Conservation (phyloP, 139 green algal genomes). For the Yamagishiella unicocca region DNA sequence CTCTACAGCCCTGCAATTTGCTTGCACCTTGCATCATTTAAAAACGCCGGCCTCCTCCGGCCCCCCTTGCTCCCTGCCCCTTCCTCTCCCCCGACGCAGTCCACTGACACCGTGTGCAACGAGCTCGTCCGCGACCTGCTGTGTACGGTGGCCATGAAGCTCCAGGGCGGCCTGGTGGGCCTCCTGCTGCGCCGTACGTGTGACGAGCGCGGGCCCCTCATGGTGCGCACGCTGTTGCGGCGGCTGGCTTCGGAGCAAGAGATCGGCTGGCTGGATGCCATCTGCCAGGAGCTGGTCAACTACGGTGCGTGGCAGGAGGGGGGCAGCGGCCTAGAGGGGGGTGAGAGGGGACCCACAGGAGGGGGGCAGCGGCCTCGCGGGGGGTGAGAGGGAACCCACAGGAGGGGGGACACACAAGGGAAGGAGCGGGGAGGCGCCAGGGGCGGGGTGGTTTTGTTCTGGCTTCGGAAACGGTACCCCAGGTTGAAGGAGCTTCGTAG, state of each 20-base stretch:
- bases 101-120: not conserved
- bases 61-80: not conserved
- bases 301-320: not conserved
- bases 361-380: not conserved
- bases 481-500: too few relatives aligned
- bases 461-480: not conserved
- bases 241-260: conserved; percentile 56
- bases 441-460: not conserved
- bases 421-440: not conserved
- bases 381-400: too few relatives aligned
- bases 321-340: not conserved
- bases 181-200: conserved; percentile 14
- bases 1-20: too few relatives aligned
- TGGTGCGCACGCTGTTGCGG: conserved; percentile 38
- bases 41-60: too few relatives aligned
- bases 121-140: conserved; percentile 39
- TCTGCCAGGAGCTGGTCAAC: conserved; percentile 43
- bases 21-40: too few relatives aligned
- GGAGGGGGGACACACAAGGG: not conserved
- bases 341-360: not conserved
- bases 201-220: not conserved
- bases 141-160: conserved; percentile 30
- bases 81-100: not conserved
- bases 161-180: conserved; percentile 45
- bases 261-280: conserved; percentile 52